Evolutionary conservation across 2,329 filamentous ascomycete species (phyloP), one percentile per base, ranked within the genome.

Genomic region (Sarocladiaceae sp.): DNA sequence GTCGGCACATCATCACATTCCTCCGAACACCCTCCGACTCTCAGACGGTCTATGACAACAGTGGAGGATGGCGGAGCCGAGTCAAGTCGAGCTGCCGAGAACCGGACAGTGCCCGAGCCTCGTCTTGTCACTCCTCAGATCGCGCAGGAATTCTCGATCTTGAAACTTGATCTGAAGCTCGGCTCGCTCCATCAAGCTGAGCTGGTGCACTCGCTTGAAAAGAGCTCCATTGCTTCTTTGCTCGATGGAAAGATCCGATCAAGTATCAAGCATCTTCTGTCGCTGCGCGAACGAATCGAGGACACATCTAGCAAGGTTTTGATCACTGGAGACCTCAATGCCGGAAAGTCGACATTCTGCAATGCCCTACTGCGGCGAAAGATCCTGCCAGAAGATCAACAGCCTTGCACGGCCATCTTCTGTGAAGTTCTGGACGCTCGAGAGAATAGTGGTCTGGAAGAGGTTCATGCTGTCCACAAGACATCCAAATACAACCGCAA

Each of bases 291-390:
- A 59, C 86, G 94, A 51, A 99, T 99, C 56, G 94, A 97, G 66
- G 94, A 99, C 68, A 97, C 90, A 0, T 90, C 93, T 4, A 97
- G 93, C 71, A 99, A 99, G 68, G 94, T 99, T 1, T 73, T 99
- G 53, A 86, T 99, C 17, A 99, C 94, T 0, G 94, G 94, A 63
- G 94, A 99, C 66, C 71, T 99, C 51, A 99, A 99, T 64, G 93
- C 94, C 8, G 94, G 94, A 64, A 99, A 99, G 66, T 99, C 94
- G 3, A 99, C 94, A 1, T 99, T 99, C 62, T 99, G 94, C 73
- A 99, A 99, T 69, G 94, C 94, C n/a, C 75, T 99, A 2, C 72
- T 99, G 36, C 86, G 94, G 55, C 84, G 92, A 56, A 97, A 97
- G 70, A 82, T 99, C 25, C 72, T 99, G 3, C 94, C 94, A 1